Evolutionary conservation across 306 rosid genomes (phyloP).

Genomic region (Rubus idaeus): DNA sequence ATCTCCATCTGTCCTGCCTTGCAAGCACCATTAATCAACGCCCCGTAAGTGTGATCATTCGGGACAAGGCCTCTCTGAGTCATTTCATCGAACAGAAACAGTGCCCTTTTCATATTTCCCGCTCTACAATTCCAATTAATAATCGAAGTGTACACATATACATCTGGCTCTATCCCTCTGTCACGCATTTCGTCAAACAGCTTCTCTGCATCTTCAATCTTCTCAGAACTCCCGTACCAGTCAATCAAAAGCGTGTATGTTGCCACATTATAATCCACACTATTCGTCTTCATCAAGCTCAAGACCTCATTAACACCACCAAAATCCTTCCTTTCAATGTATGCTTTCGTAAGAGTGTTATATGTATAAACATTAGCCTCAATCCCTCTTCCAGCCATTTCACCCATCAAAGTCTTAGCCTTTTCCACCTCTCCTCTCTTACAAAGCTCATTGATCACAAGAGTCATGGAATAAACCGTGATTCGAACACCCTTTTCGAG

Average conservation of each 20-base stretch:
- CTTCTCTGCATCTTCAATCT: constrained; percentile 54
- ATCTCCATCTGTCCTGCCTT: constrained; percentile 71
- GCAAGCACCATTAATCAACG: constrained; percentile 63
- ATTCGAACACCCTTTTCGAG: constrained; percentile 49
- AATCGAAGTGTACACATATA: constrained; percentile 59
- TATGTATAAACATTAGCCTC: constrained; percentile 60
- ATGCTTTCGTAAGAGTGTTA: constrained; percentile 59
- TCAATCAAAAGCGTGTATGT: constrained; percentile 58
- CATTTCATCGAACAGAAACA: constrained; percentile 69
- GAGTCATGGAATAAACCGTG: constrained; percentile 60
- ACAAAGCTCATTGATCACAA: constrained; percentile 63
- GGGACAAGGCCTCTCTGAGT: constrained; percentile 53
- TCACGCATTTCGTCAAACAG: constrained; percentile 56
- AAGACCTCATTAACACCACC: constrained; percentile 48
- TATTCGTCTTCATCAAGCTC: constrained; percentile 55
- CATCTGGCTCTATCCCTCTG: constrained; percentile 57
- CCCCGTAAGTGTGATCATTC: constrained; percentile 56
- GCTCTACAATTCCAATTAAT: constrained; percentile 62
- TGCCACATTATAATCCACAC: constrained; percentile 41
- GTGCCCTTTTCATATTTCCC: constrained; percentile 63
- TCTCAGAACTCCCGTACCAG: constrained; percentile 46
- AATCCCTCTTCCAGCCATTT: constrained; percentile 42
- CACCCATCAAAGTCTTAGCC: constrained; percentile 57
- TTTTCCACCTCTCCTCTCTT: constrained; percentile 48
- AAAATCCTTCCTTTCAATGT: constrained; percentile 44